Percentiles rank a stretch among this genome's conserved stretches.
Evolutionary conservation across 345 rosid species (phyloP).

Genomic region (Camelina sativa): DNA sequence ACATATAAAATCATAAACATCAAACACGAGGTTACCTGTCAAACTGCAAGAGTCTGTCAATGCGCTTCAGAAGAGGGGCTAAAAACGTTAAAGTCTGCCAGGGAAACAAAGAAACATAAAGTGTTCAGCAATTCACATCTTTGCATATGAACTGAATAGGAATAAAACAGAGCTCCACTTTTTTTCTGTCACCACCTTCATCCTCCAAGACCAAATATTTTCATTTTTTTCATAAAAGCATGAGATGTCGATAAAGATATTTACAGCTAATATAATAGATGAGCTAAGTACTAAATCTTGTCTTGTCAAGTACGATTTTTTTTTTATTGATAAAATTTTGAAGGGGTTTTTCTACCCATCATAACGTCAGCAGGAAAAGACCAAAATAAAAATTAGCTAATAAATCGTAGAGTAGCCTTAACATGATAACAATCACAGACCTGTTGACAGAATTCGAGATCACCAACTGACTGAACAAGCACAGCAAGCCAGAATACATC

Average conservation of each 20-base stretch:
- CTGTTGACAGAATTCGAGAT: constrained; percentile 93
- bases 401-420: constrained; percentile 20
- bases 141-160: constrained; percentile 8
- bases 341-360: neutral
- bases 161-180: constrained; percentile 1
- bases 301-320: constrained; percentile 6
- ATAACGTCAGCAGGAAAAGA: constrained; percentile 2
- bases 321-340: neutral
- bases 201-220: constrained; percentile 10
- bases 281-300: constrained; percentile 5
- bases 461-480: constrained; percentile 87
- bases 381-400: neutral
- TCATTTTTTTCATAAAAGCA: constrained; percentile 6
- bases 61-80: constrained; percentile 94
- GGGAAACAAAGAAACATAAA: constrained; percentile 33
- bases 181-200: constrained; percentile 4
- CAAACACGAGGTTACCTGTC: constrained; percentile 65
- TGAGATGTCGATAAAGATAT: neutral
- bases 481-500: constrained; percentile 98
- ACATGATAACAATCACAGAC: constrained; percentile 49
- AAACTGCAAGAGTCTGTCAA: constrained; percentile 91
- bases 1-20: constrained; percentile 23
- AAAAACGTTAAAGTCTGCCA: constrained; percentile 78
- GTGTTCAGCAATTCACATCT: constrained; percentile 36
- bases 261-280: constrained; percentile 2